Conservation (phyloP, 1,139 yeast genomes). For the Yamadazyma friedrichii region DNA sequence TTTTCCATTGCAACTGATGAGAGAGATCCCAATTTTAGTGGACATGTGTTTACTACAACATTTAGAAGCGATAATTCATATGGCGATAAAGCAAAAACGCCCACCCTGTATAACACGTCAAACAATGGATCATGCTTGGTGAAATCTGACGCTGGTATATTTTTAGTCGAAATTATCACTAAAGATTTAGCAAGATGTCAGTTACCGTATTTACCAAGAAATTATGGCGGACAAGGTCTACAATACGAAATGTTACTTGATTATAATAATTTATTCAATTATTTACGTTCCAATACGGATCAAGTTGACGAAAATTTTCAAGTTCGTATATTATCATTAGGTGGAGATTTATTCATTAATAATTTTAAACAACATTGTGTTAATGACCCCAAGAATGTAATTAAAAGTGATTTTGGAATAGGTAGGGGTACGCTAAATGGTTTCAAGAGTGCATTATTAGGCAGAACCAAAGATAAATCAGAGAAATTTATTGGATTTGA, state of each 20-base stretch:
- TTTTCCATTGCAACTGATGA: conserved; percentile 69
- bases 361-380: conserved; percentile 28
- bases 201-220: conserved; percentile 56
- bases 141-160: conserved; percentile 64
- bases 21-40: conserved; percentile 4
- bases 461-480: conserved; percentile 24
- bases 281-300: conserved; percentile 24
- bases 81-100: conserved; percentile 20
- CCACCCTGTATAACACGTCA: conserved; percentile 26
- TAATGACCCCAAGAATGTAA: conserved; percentile 14
- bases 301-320: conserved; percentile 38
- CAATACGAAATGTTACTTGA: conserved; percentile 50
- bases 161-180: conserved; percentile 61
- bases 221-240: conserved; percentile 60
- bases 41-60: conserved; percentile 28
- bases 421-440: conserved; percentile 39
- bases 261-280: conserved; percentile 45
- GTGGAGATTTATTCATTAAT: conserved; percentile 36
- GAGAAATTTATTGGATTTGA: conserved; percentile 31
- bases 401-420: conserved; percentile 44
- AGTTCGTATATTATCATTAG: conserved; percentile 47
- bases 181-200: conserved; percentile 66
- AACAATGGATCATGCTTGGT: conserved; percentile 43
- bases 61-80: conserved; percentile 19
- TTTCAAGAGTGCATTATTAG: conserved; percentile 46